Evolutionary conservation across 1,284 basidiomycete species (phyloP).

Genomic region (Cryptococcus sp.): DNA sequence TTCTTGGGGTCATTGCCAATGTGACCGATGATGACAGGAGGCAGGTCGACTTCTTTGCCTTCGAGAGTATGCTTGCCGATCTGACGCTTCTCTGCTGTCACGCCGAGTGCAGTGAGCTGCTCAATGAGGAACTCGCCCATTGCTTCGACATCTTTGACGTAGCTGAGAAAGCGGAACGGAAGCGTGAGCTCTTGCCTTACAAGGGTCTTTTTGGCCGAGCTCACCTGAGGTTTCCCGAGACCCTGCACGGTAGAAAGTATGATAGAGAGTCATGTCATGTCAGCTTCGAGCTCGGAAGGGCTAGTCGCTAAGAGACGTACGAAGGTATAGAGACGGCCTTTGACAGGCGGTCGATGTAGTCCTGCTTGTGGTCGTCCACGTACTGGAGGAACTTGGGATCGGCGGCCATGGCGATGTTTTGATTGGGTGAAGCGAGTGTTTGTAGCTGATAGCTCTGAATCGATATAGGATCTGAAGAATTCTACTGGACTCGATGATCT

Average conservation of each 20-base stretch:
- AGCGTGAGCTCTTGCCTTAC: background rate
- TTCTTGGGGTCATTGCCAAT: slow-evolving; percentile 81
- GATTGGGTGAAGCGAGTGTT: slow-evolving; percentile 6
- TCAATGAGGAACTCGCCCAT: slow-evolving; percentile 80
- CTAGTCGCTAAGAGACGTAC: slow-evolving; percentile 55
- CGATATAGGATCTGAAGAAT: too few species aligned
- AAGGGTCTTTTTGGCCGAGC: slow-evolving; percentile 2
- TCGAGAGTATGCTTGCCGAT: slow-evolving; percentile 83
- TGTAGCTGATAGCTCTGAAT: too few species aligned
- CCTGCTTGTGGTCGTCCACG: slow-evolving; percentile 69
- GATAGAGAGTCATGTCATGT: background rate
- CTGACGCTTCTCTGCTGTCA: slow-evolving; percentile 68
- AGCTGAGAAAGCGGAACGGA: slow-evolving; percentile 55
- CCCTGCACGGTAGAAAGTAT: slow-evolving; percentile 26
- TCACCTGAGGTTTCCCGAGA: slow-evolving; percentile 53
- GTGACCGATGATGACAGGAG: slow-evolving; percentile 82
- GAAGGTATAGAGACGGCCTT: slow-evolving; percentile 88
- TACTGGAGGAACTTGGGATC: slow-evolving; percentile 61
- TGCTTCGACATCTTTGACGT: slow-evolving; percentile 71
- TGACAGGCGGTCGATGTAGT: slow-evolving; percentile 74
- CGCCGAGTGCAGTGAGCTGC: slow-evolving; percentile 72
- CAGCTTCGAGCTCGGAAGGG: background rate
- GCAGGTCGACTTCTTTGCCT: slow-evolving; percentile 70
- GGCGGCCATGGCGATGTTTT: slow-evolving; percentile 39
- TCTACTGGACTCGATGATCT: too few species aligned